Evolutionary conservation across 2,329 filamentous ascomycete genomes (phyloP).

Genomic region (Helicocarpus griseus): DNA sequence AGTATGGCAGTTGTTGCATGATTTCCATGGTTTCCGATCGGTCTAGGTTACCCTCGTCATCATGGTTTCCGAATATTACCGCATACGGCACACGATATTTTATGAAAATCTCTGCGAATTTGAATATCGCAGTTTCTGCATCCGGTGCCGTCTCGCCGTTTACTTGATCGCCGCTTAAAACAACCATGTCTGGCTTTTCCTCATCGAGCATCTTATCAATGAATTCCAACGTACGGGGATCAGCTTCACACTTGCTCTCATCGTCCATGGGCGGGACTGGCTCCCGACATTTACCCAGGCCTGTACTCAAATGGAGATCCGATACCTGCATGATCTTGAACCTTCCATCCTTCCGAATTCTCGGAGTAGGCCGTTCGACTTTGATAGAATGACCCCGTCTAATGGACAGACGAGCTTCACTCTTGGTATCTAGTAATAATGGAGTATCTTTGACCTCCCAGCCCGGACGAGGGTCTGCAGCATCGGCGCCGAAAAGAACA

Average conservation of each 20-base stretch:
- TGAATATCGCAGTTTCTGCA: constrained; percentile 87
- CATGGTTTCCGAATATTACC: constrained; percentile 94
- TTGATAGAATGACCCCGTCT: constrained; percentile 60
- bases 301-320: constrained; percentile 90
- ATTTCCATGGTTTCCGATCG: constrained; percentile 74
- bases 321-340: constrained; percentile 97
- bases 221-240: constrained; percentile 85
- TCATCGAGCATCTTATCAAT: constrained; percentile 74
- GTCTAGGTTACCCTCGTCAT: constrained; percentile 77
- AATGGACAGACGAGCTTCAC: constrained; percentile 67
- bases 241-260: constrained; percentile 71
- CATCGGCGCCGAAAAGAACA: constrained; percentile 81
- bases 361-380: constrained; percentile 58
- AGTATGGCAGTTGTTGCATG: constrained; percentile 79
- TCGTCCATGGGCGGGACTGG: constrained; percentile 65
- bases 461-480: constrained; percentile 75
- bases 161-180: constrained; percentile 87
- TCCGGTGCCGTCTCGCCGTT: constrained; percentile 91
- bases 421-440: constrained; percentile 54
- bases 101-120: constrained; percentile 75
- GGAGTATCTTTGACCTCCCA: constrained; percentile 73
- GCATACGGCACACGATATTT: constrained; percentile 86
- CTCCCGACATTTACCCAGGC: constrained; percentile 75
- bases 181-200: constrained; percentile 85
- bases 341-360: constrained; percentile 77